Conservation (phyloP, 2,329 filamentous ascomycete species). For the Cladosporium sp. region DNA sequence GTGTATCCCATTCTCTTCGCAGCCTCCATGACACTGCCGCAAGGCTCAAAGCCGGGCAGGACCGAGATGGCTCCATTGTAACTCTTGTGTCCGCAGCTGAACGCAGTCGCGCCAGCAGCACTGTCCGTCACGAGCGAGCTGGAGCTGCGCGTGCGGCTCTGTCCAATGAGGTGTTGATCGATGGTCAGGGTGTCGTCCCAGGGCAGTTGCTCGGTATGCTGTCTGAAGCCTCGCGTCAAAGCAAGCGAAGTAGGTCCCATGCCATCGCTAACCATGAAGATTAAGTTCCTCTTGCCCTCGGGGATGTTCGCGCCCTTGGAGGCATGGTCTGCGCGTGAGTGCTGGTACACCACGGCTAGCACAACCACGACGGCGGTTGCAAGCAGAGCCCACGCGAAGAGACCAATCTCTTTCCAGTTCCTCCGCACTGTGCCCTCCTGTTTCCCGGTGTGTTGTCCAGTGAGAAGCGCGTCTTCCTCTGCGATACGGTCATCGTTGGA, state of each 20-base stretch:
- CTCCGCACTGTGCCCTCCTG: slow-evolving; percentile 39
- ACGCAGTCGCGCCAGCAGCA: slow-evolving; percentile 94
- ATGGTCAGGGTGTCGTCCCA: slow-evolving; percentile 73
- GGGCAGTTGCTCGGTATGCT: slow-evolving; percentile 72
- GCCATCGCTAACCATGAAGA: slow-evolving; percentile 99
- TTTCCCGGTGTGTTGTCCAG: slow-evolving; percentile 49
- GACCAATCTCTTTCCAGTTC: slow-evolving; percentile 69
- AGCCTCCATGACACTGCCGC: slow-evolving; percentile 89
- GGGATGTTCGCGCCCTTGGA: slow-evolving; percentile 28
- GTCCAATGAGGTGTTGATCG: slow-evolving; percentile 87
- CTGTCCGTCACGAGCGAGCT: slow-evolving; percentile 90
- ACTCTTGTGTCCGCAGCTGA: slow-evolving; percentile 87
- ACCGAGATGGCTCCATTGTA: slow-evolving; percentile 97
- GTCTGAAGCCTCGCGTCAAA: slow-evolving; percentile 82
- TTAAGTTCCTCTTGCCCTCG: slow-evolving; percentile 78
- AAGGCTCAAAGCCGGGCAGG: slow-evolving; percentile 79
- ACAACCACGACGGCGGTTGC: slow-evolving; percentile 78
- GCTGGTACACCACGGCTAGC: slow-evolving; percentile 78
- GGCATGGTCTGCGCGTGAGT: slow-evolving; percentile 39
- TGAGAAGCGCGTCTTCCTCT: slow-evolving; percentile 61
- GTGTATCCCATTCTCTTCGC: slow-evolving; percentile 88
- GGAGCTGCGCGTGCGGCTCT: slow-evolving; percentile 80
- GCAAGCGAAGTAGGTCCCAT: slow-evolving; percentile 94
- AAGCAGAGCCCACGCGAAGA: slow-evolving; percentile 80
- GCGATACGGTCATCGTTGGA: slow-evolving; percentile 56